Percentiles rank a stretch among this genome's conserved stretches.
Conservation (phyloP, 768 basidiomycete genomes). For the Boletus sensibilis region DNA sequence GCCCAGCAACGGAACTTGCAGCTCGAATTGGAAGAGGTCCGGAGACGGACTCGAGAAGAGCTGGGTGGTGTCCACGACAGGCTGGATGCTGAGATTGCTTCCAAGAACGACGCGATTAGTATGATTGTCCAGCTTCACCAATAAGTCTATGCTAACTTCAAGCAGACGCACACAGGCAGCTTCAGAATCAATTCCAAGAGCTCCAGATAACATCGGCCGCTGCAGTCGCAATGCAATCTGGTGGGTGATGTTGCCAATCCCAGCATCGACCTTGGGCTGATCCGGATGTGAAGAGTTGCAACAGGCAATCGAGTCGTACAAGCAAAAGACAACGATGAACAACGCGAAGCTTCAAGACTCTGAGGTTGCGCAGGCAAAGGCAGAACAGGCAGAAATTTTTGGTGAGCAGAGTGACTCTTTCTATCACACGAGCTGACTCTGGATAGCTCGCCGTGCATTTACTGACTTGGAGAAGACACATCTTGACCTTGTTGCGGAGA, state of each 20-base stretch:
- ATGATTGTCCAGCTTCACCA: conserved; percentile 10
- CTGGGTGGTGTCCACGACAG: conserved; percentile 52
- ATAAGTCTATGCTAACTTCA: neutral
- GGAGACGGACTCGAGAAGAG: conserved; percentile 65
- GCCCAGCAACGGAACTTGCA: conserved; percentile 65
- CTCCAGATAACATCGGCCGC: conserved; percentile 59
- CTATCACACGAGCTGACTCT: conserved; percentile 9
- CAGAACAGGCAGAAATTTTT: conserved; percentile 60
- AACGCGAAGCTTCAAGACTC: conserved; percentile 62
- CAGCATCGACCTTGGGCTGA: neutral
- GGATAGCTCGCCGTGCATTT: conserved; percentile 57
- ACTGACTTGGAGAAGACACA: conserved; percentile 61
- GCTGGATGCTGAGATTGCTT: conserved; percentile 48
- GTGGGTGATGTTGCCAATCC: conserved; percentile 32
- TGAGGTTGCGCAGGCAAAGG: conserved; percentile 66
- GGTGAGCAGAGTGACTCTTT: conserved; percentile 39
- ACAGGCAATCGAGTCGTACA: conserved; percentile 62
- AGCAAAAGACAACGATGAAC: conserved; percentile 58
- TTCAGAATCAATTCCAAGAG: conserved; percentile 61
- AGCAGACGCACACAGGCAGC: conserved; percentile 55
- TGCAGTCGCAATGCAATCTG: conserved; percentile 58
- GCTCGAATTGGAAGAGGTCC: conserved; percentile 62
- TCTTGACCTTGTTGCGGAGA: conserved; percentile 49
- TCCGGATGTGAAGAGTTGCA: conserved; percentile 48
- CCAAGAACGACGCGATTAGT: conserved; percentile 63